Evolutionary conservation across 2,329 filamentous ascomycete genomes (phyloP), one percentile per base, ranked within the genome.

Genomic region (Magnaporthiopsis poae): DNA sequence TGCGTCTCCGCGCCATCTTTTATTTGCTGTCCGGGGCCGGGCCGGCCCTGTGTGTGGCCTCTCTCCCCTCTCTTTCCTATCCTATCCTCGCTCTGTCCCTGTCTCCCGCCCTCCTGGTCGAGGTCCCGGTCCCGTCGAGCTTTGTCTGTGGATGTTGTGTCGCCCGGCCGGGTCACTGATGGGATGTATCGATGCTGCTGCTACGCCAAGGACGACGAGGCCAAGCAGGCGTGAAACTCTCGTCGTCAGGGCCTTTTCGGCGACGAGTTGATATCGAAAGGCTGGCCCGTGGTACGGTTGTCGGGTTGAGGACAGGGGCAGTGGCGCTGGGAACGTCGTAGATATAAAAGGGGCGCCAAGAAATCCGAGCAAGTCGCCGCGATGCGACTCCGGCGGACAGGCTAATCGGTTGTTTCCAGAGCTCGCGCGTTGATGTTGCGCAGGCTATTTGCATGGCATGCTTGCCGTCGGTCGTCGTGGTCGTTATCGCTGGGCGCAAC

Each of bases 1-100:
- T 81, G 68, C 84, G 80, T 67, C 84, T 79, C 68, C 84, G 82
- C 60, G 84, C 75, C 85, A 87, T 85, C n/a, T 35, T 71, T 35
- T 25, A 33, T 62, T 8, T 36, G 13, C 61, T 35, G 35, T 13
- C 35, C 12, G 4, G 39, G 15, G 5, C 39, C 39, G 39, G 4
- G 39, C 13, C 39, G 39, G 46, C 5, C 46, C 46, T 52, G 15
- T 25, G 18, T 21, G 46, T 25, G 18, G 7, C 18, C n/a, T 56
- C 46, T 25, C 21, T 21, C n/a, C n/a, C 21, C 46, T 56, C 18
- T 11, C 35, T 36, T 36, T 12, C 35, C 12, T 36, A 36, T 56
- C 21, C 5, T 25, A 5, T 25, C 18, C 21, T 21, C n/a, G 7
- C 46, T 56, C n/a, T n/a, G 18, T 9, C 46, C 46, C 21, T 56